Evolutionary conservation across 768 basidiomycete species (phyloP), one percentile per base, ranked within the genome.

Genomic region (Lactifluus echinatus): DNA sequence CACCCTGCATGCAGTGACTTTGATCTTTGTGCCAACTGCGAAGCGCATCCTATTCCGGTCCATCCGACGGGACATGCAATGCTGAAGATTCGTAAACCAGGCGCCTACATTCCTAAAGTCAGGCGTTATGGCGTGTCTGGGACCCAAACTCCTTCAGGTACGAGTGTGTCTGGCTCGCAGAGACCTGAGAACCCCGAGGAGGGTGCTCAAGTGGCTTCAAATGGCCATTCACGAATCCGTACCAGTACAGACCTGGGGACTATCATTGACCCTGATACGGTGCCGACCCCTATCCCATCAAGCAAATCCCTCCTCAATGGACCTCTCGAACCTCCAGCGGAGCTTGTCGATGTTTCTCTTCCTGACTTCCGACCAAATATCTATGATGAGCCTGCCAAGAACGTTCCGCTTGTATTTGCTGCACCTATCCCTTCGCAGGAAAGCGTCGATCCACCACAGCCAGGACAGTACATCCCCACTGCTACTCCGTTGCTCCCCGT

Each of bases 11-110:
- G 92, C 70, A 76, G 79, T 0, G 87, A 93, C 68, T 92, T 83
- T 63, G 92, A 94, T 65, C 75, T 93, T 17, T 94, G 91, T 70
- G 74, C 76, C 56, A 69, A 69, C 51, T 94, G 92, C 70, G 91
- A 93, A 71, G 83, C 89, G 5, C 76, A 81, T 55, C 91, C 91
- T 0, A 87, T 92, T 57, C 71, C 82, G 5, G 74, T 87, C 12
- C 91, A 94, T 67, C 87, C 89, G 0, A 56, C 68, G 12, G 79
- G 71, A 31, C 92, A 94, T 65, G 80, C 84, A 0, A 58, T 94
- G 66, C 67, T 92, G 65, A 93, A 92, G 79, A 74, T 93, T 70
- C 83, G 74, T 65, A 74, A 73, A 0, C 60, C 74, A 1, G 76
- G 78, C 17, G 75, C 79, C 3, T 66, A 75, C 15, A 67, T 83